Percentiles rank a stretch among this genome's conserved stretches.
These are phyloP conservation scores for Scutellaria barbata DNA, from an alignment of 257 asterid genomes.

Conservation along the genomic window DNA sequence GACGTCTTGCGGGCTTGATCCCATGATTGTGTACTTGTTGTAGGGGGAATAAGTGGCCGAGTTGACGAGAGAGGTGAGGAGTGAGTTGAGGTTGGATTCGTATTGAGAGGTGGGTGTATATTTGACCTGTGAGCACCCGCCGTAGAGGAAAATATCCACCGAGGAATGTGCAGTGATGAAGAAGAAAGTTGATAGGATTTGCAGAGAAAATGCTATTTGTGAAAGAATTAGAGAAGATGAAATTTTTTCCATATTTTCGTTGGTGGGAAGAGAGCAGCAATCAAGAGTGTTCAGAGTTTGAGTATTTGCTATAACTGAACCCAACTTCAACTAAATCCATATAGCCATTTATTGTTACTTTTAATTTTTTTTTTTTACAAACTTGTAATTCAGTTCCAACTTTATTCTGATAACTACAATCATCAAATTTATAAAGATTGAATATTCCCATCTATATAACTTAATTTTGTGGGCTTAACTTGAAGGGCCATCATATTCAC, in stretches of 20 bases:
- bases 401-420: too few relatives aligned
- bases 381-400: too few relatives aligned
- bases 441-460: too few relatives aligned
- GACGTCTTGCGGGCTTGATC: slow-evolving; percentile 62
- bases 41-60: slow-evolving; percentile 88
- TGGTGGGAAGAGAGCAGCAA: neutral
- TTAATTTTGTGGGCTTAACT: slow-evolving; percentile 1
- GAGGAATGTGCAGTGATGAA: slow-evolving; percentile 40
- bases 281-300: neutral
- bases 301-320: too few relatives aligned
- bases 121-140: slow-evolving; percentile 81
- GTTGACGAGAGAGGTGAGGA: slow-evolving; percentile 79
- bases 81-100: slow-evolving; percentile 80
- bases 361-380: too few relatives aligned
- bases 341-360: too few relatives aligned
- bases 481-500: too few relatives aligned
- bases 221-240: slow-evolving; percentile 22
- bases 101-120: slow-evolving; percentile 62
- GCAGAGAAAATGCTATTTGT: slow-evolving; percentile 27
- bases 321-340: too few relatives aligned
- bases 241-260: slow-evolving; percentile 29
- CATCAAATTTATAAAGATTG: too few relatives aligned
- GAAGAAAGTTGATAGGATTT: slow-evolving; percentile 30
- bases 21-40: slow-evolving; percentile 80
- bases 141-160: slow-evolving; percentile 59